Evolutionary conservation across 257 asterid genomes (phyloP).

Genomic region (Scutellaria baicalensis): DNA sequence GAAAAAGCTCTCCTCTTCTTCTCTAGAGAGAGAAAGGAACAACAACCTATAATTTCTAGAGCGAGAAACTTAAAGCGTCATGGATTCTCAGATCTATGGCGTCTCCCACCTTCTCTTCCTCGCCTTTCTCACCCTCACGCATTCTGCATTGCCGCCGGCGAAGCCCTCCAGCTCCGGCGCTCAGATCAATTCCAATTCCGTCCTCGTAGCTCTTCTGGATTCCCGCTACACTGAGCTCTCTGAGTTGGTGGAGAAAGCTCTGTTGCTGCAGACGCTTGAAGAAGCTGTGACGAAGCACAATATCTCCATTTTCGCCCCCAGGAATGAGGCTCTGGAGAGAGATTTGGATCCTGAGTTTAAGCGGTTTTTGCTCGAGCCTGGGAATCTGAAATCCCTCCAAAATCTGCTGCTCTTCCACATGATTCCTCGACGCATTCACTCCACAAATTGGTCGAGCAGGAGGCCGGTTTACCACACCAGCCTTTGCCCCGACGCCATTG

Average conservation of each 20-base stretch:
- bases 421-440: constrained; percentile 66
- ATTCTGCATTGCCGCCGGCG: constrained; percentile 50
- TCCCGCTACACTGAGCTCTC: constrained; percentile 89
- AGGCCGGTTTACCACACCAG: constrained; percentile 26
- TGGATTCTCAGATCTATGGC: constrained; percentile 81
- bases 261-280: constrained; percentile 76
- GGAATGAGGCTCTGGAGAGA: constrained; percentile 68
- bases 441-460: constrained; percentile 30
- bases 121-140: constrained; percentile 18
- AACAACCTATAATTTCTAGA: not conserved
- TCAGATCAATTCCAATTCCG: constrained; percentile 75
- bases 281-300: constrained; percentile 71
- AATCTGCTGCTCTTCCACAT: constrained; percentile 68
- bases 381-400: constrained; percentile 78
- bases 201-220: constrained; percentile 84
- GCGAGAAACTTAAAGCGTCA: constrained; percentile 35
- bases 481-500: constrained; percentile 40
- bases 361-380: constrained; percentile 72
- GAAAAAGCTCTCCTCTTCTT: constrained; percentile 9
- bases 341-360: constrained; percentile 92
- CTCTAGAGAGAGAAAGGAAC: constrained; percentile 10
- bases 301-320: constrained; percentile 89
- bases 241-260: constrained; percentile 85
- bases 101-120: constrained; percentile 28
- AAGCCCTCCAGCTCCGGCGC: constrained; percentile 9